Conservation (phyloP, 2,329 filamentous ascomycete genomes). For the Neofusicoccum sp. region DNA sequence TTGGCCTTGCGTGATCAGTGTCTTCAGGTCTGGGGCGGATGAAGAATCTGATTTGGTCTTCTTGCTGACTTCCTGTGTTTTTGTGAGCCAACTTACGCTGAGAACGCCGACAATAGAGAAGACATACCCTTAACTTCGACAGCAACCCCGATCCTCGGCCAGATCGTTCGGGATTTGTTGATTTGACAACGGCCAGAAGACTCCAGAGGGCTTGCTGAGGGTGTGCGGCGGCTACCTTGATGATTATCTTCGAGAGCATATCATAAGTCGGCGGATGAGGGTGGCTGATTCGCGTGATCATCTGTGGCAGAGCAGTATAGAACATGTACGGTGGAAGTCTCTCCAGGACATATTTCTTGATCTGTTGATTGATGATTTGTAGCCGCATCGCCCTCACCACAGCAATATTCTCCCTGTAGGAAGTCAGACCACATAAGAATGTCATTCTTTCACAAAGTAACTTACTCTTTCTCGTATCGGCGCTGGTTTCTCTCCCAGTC, state of each 20-base stretch:
- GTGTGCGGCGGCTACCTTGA: conserved; percentile 81
- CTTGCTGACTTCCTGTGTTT: conserved; percentile 50
- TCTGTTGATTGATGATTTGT: conserved; percentile 66
- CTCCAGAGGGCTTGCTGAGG: conserved; percentile 92
- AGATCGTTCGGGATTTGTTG: conserved; percentile 68
- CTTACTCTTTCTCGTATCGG: conserved; percentile 19
- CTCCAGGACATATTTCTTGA: conserved; percentile 71
- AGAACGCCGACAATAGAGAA: conserved; percentile 16
- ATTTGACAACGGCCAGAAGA: conserved; percentile 81
- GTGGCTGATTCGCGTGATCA: conserved; percentile 94
- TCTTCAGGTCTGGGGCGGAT: conserved; percentile 60
- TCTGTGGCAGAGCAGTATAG: conserved; percentile 82
- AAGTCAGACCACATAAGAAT: not conserved
- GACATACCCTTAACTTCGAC: conserved; percentile 40
- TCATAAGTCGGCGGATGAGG: conserved; percentile 75
- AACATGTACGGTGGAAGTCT: conserved; percentile 74
- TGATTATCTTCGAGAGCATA: conserved; percentile 73
- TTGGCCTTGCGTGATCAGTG: conserved; percentile 74
- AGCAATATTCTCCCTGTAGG: conserved; percentile 30
- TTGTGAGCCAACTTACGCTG: conserved; percentile 25
- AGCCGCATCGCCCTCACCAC: conserved; percentile 62
- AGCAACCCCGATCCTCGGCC: conserved; percentile 49
- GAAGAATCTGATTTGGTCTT: conserved; percentile 46
- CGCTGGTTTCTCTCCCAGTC: conserved; percentile 30
- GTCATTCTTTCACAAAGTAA: not conserved